phyloP scores from a whole-genome alignment of 2,329 filamentous ascomycete genomes.

The Verticillium albo-atrum region DNA sequence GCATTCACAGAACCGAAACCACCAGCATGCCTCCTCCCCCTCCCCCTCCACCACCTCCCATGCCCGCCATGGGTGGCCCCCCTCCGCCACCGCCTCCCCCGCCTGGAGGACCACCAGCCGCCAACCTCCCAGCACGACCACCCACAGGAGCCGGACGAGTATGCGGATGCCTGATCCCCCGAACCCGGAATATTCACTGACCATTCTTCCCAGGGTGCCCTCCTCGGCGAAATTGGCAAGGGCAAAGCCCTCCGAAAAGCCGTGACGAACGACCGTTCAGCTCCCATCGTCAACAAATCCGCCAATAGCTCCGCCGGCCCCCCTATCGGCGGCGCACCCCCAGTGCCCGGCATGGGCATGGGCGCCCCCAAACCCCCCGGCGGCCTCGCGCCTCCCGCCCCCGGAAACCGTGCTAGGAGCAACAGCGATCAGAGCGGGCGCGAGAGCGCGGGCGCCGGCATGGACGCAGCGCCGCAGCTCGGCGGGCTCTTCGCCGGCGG shows the following conservation, averaged over 20 bases:
- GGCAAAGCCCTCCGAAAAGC: slow-evolving; percentile 77
- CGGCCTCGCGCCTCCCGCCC: slow-evolving; percentile 67
- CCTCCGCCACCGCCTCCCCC: slow-evolving; percentile 65
- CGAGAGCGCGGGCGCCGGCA: slow-evolving; percentile 28
- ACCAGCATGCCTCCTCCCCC: slow-evolving; percentile 50
- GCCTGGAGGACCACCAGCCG: slow-evolving; percentile 27
- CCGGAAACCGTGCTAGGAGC: slow-evolving; percentile 69
- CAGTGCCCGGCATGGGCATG: slow-evolving; percentile 62
- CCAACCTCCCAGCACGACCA: slow-evolving; percentile 53
- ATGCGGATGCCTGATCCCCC: slow-evolving; percentile 27
- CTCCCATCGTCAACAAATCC: slow-evolving; percentile 61
- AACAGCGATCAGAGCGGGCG: slow-evolving; percentile 70
- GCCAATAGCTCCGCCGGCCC: slow-evolving; percentile 50
- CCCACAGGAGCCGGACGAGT: slow-evolving; percentile 56
- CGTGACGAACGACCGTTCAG: slow-evolving; percentile 88
- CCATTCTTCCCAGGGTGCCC: slow-evolving; percentile 59
- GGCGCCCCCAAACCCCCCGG: slow-evolving; percentile 46
- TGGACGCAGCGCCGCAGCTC: slow-evolving; percentile 70
- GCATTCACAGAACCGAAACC: neutral
- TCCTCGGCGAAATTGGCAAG: slow-evolving; percentile 84
- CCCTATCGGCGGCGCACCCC: slow-evolving; percentile 71
- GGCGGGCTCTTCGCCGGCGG: slow-evolving; percentile 87
- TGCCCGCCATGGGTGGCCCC: slow-evolving; percentile 53
- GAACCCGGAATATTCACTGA: slow-evolving; percentile 6
- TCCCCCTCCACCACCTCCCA: slow-evolving; percentile 65